Evolutionary conservation across 345 rosid genomes (phyloP), one percentile per base, ranked within the genome.

Genomic region (Hibiscus syriacus): DNA sequence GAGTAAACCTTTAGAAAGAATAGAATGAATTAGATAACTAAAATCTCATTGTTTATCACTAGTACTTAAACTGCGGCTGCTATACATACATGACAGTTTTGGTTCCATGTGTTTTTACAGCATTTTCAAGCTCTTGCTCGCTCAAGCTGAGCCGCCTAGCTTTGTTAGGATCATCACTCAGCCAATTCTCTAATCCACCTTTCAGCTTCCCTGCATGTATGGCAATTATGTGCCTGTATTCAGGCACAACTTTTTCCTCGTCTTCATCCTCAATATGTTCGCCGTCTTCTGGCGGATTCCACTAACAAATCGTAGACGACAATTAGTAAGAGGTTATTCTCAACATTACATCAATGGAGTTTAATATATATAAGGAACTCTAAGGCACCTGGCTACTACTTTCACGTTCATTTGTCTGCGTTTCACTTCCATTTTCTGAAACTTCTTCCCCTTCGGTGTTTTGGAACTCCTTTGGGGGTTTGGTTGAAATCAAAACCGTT

Each of bases 391-490:
- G 16, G 48, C 48, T 43, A 50, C 57, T 54, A 23, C 6, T 7
- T 10, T 53, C 27, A 53, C 56, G 1, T 22, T 22, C 56, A 53
- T 22, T 22, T 65, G 55, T 76, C 58, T 66, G 72, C 49, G 7
- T 5, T 48, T 13, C 23, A 70, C 16, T 19, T 36, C 69, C 76
- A 54, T 34, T 58, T 25, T 68, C 27, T 36, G 19, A 11, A 63
- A 1, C 32, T 12, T 70, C 69, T 63, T 64, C 70, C 43, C 39
- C 54, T 43, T 43, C 3, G 48, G 48, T 43, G 50, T 49, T 22
- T 52, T 78, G 85, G 73, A 82, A 85, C 71, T 85, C 92, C 73
- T 83, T 86, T 6, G 96, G 98, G 17, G 96, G 96, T 68, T 87
- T 89, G 17, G 96, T 89, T 38, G 96, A 92, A 72, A 92, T 87